Evolutionary conservation across 805 yeast genomes (phyloP), one percentile per base, ranked within the genome.

Genomic region (Saturnispora silvae): DNA sequence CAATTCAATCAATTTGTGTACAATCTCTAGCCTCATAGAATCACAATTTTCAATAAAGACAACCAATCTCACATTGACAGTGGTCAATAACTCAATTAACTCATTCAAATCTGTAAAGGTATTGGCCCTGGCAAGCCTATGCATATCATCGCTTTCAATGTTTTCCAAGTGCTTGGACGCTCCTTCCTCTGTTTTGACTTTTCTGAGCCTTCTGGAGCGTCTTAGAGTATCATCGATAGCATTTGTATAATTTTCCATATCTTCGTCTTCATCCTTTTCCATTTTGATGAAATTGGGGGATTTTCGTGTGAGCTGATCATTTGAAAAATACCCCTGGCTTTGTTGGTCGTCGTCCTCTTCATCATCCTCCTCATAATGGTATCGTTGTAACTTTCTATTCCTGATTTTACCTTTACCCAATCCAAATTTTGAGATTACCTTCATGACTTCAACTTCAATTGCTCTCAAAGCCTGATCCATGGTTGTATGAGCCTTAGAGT

Each of bases 21-120:
- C 29, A 9, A 49, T 41, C 5, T 46, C 30, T 0, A 57, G 45
- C 4, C 53, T 53, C 36, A 60, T 52, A 4, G 60, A 51, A 41
- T 59, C 64, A 3, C 61, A 57, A 46, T 59, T 62, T 37, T 59
- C 61, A n/a, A 60, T 43, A 15, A 59, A 33, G 3, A 60, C 46
- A 5, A 53, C 32, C 10, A 59, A 35, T 18, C 37, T 37, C 23
- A 43, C 43, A 3, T 44, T 37, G 17, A 25, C 35, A 2, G 41
- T 22, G 7, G 35, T 20, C 15, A 52, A 33, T 18, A 42, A 33
- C 4, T 44, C 46, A 23, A 59, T 35, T 10, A 52, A 37, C 20
- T 45, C 50, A 16, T 53, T 54, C 19, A 54, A 40, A 41, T 59
- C 61, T 17, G 45, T 30, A 18, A 39, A 41, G 16, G 35, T 34